Percentiles rank a stretch among this genome's conserved stretches.
These are phyloP conservation scores for Naganishia liquefaciens DNA, from an alignment of 1,284 basidiomycete species.

Conservation along the genomic window DNA sequence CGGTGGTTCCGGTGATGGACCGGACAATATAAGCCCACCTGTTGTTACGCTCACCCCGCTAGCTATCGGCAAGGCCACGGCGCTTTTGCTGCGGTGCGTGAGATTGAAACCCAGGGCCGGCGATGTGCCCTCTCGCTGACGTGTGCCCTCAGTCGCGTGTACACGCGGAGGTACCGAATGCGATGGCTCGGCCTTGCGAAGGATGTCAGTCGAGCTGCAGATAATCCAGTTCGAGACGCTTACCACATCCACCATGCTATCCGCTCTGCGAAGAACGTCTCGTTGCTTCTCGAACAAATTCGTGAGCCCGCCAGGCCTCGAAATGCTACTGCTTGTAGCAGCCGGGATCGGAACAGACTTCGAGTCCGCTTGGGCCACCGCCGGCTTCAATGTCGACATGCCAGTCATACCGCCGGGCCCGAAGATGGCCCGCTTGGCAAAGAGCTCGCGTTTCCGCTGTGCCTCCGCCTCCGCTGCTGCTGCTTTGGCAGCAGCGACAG, in stretches of 20 bases:
- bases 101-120: conserved; percentile 12
- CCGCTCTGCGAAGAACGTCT: conserved; percentile 31
- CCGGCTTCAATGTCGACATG: conserved; percentile 9
- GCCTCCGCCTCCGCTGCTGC: conserved; percentile 31
- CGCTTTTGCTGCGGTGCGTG: conserved; percentile 33
- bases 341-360: conserved; percentile 2
- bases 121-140: conserved; percentile 12
- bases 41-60: conserved; percentile 31
- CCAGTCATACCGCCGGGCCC: conserved; percentile 24
- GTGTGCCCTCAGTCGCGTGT: conserved; percentile 10
- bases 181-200: conserved; percentile 15
- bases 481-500: conserved; percentile 8
- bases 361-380: background rate
- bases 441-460: conserved; percentile 34
- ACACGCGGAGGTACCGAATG: conserved; percentile 18
- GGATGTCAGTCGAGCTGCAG: background rate
- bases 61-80: conserved; percentile 30
- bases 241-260: conserved; percentile 34
- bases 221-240: background rate
- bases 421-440: conserved; percentile 35
- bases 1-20: conserved; percentile 4
- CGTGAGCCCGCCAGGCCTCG: conserved; percentile 28
- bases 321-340: background rate
- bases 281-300: conserved; percentile 34
- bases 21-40: conserved; percentile 15